These are phyloP conservation scores for Trichophyton simii DNA, from an alignment of 2,329 filamentous ascomycete genomes.

Conservation along the genomic window DNA sequence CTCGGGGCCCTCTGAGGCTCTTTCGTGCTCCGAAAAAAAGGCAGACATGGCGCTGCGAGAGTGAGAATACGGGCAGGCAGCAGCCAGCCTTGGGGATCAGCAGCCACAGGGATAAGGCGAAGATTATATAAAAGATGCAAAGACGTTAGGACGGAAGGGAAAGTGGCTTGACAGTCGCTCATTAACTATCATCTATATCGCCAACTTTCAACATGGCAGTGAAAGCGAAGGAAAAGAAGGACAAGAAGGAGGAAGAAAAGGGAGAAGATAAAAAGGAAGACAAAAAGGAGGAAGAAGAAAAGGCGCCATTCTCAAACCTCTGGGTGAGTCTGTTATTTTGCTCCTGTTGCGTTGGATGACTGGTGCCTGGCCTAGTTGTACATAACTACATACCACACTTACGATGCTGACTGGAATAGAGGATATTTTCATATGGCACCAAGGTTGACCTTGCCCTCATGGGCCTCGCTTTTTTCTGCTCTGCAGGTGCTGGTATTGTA, in stretches of 20 bases:
- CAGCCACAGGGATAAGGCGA: too few relatives aligned
- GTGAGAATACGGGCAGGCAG: too few relatives aligned
- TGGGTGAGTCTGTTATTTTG: slow-evolving; percentile 14
- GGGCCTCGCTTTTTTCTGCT: slow-evolving; percentile 14
- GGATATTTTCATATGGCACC: slow-evolving; percentile 17
- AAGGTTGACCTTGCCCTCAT: slow-evolving; percentile 15
- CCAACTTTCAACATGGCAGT: too few relatives aligned
- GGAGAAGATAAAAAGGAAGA: background rate
- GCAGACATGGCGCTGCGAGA: background rate
- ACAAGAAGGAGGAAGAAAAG: background rate
- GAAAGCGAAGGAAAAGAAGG: too few relatives aligned
- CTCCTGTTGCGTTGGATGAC: background rate
- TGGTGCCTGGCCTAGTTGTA: too few relatives aligned
- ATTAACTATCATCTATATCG: background rate
- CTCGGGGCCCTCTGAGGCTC: background rate
- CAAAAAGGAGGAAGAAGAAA: slow-evolving; percentile 7
- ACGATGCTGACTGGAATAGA: slow-evolving; percentile 8
- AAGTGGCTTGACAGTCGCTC: background rate
- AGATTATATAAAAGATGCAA: background rate
- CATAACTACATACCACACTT: background rate
- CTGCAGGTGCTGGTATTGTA: slow-evolving; percentile 20
- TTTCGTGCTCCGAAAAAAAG: background rate
- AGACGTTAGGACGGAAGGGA: background rate
- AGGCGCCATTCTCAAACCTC: slow-evolving; percentile 16
- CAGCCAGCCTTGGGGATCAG: too few relatives aligned